Percentiles rank a stretch among this genome's conserved stretches.
Conservation (phyloP, 257 asterid genomes). For the Handroanthus guayacan region DNA sequence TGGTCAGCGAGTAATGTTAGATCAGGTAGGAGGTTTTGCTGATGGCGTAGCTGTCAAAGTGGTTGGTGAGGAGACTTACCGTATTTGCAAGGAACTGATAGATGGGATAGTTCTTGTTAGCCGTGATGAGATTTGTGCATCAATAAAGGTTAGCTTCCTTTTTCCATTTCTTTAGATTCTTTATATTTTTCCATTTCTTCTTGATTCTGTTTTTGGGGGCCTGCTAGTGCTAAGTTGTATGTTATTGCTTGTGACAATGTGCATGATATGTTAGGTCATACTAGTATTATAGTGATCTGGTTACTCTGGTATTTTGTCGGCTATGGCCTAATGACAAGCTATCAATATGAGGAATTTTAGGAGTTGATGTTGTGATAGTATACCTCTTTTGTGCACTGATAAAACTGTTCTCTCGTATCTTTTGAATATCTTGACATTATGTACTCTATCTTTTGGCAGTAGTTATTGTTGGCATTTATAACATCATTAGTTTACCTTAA, state of each 20-base stretch:
- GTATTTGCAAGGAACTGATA: conserved; percentile 75
- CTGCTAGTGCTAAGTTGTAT: conserved; percentile 19
- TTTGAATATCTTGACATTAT: background rate
- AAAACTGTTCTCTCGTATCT: background rate
- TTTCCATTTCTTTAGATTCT: background rate
- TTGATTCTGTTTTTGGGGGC: conserved; percentile 22
- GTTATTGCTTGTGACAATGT: conserved; percentile 5
- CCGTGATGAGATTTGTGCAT: conserved; percentile 84
- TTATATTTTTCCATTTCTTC: background rate
- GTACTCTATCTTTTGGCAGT: background rate
- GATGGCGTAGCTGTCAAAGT: conserved; percentile 99
- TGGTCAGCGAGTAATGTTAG: conserved; percentile 76
- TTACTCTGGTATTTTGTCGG: conserved; percentile 18
- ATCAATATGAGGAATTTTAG: background rate
- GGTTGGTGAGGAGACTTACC: conserved; percentile 90
- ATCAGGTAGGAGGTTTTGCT: conserved; percentile 96
- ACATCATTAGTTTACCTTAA: background rate
- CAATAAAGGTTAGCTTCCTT: conserved; percentile 76
- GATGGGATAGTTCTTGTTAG: conserved; percentile 83
- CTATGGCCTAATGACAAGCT: conserved; percentile 12
- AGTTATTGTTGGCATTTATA: background rate
- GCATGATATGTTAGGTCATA: conserved; percentile 15
- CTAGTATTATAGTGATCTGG: background rate
- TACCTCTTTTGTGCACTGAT: conserved; percentile 6
- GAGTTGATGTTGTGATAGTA: background rate